phyloP scores from a whole-genome alignment of 805 yeast species.

The Pichia pseudocactophila region DNA sequence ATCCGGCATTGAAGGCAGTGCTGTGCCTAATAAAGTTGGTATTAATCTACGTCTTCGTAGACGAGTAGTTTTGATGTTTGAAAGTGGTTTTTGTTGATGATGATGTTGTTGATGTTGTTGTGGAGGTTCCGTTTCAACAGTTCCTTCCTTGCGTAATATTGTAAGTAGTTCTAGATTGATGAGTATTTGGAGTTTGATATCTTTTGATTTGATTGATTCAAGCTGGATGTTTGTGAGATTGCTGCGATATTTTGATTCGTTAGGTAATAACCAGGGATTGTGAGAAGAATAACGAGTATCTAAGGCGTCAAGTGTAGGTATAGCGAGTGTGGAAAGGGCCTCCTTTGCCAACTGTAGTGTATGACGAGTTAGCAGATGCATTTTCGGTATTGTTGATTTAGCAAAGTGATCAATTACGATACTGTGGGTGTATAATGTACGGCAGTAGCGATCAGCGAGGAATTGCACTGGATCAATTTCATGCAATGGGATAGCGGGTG shows the following conservation, averaged over 20 bases:
- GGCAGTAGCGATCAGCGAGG: conserved; percentile 21
- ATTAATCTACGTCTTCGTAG: conserved; percentile 15
- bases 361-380: conserved; percentile 21
- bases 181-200: conserved; percentile 25
- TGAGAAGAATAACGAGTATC: conserved; percentile 14
- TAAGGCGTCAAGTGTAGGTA: conserved; percentile 15
- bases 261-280: too few relatives aligned
- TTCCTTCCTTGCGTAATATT: conserved; percentile 7
- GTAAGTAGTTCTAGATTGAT: conserved; percentile 21
- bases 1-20: conserved; percentile 15
- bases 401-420: conserved; percentile 24
- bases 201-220: conserved; percentile 17
- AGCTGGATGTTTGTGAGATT: too few relatives aligned
- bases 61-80: too few relatives aligned
- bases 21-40: conserved; percentile 28
- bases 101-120: too few relatives aligned
- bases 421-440: conserved; percentile 20
- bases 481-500: conserved; percentile 9
- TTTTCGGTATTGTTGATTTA: conserved; percentile 25
- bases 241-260: background rate
- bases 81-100: too few relatives aligned
- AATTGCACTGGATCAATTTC: conserved; percentile 22
- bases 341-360: conserved; percentile 15
- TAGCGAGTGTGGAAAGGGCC: conserved; percentile 15
- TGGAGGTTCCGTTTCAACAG: background rate